These are phyloP conservation scores for Scalesia atractyloides DNA, from an alignment of 129 eudicot genomes.

Conservation along the genomic window DNA sequence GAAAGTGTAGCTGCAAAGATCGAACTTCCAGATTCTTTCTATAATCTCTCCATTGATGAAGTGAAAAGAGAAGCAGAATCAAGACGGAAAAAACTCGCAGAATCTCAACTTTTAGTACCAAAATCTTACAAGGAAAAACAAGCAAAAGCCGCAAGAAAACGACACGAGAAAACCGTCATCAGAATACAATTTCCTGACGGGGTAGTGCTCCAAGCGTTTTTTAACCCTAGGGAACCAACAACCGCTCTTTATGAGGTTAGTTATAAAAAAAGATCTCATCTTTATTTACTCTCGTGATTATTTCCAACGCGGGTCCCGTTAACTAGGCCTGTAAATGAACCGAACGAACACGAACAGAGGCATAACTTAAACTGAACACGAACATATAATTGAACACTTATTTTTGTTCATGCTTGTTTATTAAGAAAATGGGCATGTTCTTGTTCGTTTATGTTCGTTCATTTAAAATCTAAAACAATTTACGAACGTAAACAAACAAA, in stretches of 20 bases:
- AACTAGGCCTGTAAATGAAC: too few species aligned
- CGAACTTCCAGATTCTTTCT: slow-evolving; percentile 88
- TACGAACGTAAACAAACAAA: too few species aligned
- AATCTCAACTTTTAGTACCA: slow-evolving; percentile 82
- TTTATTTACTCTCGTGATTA: slow-evolving; percentile 1
- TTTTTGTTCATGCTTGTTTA: too few species aligned
- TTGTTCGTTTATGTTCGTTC: too few species aligned
- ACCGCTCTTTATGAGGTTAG: slow-evolving; percentile 80
- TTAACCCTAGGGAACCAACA: slow-evolving; percentile 75
- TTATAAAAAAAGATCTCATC: slow-evolving; percentile 7
- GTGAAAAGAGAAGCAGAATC: slow-evolving; percentile 78
- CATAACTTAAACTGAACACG: too few species aligned
- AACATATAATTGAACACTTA: too few species aligned
- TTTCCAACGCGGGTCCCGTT: background rate
- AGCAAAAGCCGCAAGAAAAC: slow-evolving; percentile 77
- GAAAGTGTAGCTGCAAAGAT: slow-evolving; percentile 91
- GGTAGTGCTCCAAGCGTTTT: slow-evolving; percentile 89
- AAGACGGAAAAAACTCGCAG: slow-evolving; percentile 76
- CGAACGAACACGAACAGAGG: too few species aligned
- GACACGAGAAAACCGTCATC: slow-evolving; percentile 65
- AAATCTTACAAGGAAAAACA: slow-evolving; percentile 88
- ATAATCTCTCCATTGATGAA: slow-evolving; percentile 69
- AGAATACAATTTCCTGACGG: slow-evolving; percentile 94
- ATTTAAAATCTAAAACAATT: too few species aligned
- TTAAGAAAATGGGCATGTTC: too few species aligned